These are phyloP conservation scores for Oemleria cerasiformis DNA, from an alignment of 306 rosid genomes.

Conservation along the genomic window DNA sequence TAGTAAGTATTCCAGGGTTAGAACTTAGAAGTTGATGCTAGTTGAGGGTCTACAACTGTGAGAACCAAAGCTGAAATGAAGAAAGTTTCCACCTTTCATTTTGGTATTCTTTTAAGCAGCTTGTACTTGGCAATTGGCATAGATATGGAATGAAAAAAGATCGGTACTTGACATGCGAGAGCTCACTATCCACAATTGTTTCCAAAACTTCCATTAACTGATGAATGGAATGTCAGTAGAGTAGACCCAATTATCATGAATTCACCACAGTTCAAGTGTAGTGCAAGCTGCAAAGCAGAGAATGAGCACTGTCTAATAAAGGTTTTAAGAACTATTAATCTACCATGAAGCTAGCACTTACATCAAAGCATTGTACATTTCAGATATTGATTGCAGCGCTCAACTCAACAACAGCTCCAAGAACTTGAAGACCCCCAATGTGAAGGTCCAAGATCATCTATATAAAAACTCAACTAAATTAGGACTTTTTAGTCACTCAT, in stretches of 20 bases:
- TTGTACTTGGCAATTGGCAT: constrained; percentile 95
- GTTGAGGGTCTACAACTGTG: constrained; percentile 2
- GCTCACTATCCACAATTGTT: constrained; percentile 91
- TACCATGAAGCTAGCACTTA: background rate
- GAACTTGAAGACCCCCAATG: constrained; percentile 31
- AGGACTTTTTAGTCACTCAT: too few relatives aligned
- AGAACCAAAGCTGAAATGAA: background rate
- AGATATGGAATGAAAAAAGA: constrained; percentile 88
- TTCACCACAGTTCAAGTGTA: background rate
- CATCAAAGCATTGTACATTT: background rate
- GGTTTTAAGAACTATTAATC: background rate
- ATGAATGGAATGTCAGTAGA: too few relatives aligned
- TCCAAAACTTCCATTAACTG: too few relatives aligned
- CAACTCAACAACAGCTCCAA: constrained; percentile 32
- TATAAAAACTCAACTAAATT: too few relatives aligned
- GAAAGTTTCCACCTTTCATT: constrained; percentile 28
- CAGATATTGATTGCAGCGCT: constrained; percentile 13
- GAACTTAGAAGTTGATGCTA: constrained; percentile 4
- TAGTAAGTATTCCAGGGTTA: background rate
- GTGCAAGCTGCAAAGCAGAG: background rate
- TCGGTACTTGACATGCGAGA: constrained; percentile 77
- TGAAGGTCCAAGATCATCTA: constrained; percentile 33
- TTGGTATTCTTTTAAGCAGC: constrained; percentile 56
- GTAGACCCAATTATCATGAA: too few relatives aligned
- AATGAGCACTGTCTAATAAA: background rate